Evolutionary conservation across 2,329 filamentous ascomycete genomes (phyloP).

Genomic region (Ophiostoma angusticollis): DNA sequence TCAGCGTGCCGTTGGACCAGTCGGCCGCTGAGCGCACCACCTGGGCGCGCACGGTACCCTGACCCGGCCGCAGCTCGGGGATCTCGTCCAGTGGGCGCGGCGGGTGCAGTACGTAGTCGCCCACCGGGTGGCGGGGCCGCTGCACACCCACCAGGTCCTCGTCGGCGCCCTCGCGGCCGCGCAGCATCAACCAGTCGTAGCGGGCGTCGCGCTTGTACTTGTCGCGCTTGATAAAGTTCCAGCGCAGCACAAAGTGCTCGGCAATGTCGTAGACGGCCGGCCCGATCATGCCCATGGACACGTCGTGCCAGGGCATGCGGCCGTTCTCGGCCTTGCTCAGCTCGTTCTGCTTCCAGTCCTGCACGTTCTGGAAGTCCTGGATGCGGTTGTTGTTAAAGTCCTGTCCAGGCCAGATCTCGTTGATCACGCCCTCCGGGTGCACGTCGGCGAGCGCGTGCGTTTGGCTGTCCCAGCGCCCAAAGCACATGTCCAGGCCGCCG

Average conservation of each 20-base stretch:
- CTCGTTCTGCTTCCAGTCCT: slow-evolving; percentile 89
- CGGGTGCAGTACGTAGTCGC: slow-evolving; percentile 76
- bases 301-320: slow-evolving; percentile 97
- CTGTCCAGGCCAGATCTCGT: slow-evolving; percentile 88
- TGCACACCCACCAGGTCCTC: slow-evolving; percentile 85
- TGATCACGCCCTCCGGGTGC: slow-evolving; percentile 67
- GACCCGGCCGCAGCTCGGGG: slow-evolving; percentile 29
- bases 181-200: slow-evolving; percentile 75
- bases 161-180: slow-evolving; percentile 61
- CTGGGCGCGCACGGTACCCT: slow-evolving; percentile 69
- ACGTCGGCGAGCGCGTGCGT: slow-evolving; percentile 80
- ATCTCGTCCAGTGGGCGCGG: slow-evolving; percentile 56
- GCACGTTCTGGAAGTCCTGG: slow-evolving; percentile 85
- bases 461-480: slow-evolving; percentile 82
- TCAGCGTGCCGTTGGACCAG: slow-evolving; percentile 85
- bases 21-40: slow-evolving; percentile 81
- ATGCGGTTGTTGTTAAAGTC: slow-evolving; percentile 98
- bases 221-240: slow-evolving; percentile 95
- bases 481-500: slow-evolving; percentile 87
- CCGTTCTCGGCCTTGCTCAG: slow-evolving; percentile 82
- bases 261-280: slow-evolving; percentile 88
- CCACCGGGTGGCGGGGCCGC: slow-evolving; percentile 76
- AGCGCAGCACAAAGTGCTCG: slow-evolving; percentile 85
- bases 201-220: slow-evolving; percentile 85
- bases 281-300: slow-evolving; percentile 81